Conservation (phyloP, 78 protist genomes). For the Dictyostelium firmibasis region DNA sequence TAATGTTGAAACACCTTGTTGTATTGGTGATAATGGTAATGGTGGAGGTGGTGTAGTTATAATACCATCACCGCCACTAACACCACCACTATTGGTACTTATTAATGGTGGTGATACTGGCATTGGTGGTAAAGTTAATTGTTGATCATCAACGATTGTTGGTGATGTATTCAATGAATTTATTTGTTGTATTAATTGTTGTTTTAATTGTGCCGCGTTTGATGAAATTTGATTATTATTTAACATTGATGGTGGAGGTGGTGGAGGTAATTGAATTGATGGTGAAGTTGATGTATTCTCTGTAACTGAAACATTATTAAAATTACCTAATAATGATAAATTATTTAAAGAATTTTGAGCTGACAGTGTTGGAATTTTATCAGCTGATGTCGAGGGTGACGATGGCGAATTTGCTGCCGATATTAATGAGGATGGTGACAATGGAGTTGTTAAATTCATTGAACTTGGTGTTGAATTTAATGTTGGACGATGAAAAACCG, state of each 20-base stretch:
- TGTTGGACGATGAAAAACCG: conserved; percentile 70
- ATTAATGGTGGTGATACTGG: not conserved
- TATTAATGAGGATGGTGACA: not conserved
- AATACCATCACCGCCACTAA: not conserved
- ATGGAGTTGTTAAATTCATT: conserved; percentile 5
- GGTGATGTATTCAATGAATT: not conserved
- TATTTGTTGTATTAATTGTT: conserved; percentile 22
- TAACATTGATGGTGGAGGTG: conserved; percentile 7
- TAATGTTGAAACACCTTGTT: not conserved
- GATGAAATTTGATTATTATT: not conserved
- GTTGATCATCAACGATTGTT: not conserved
- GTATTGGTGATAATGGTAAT: not conserved
- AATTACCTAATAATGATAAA: not conserved
- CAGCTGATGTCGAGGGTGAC: not conserved
- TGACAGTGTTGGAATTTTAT: not conserved
- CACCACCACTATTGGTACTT: not conserved
- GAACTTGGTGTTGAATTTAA: conserved; percentile 8
- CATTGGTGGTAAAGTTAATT: conserved; percentile 11
- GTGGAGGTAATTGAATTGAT: not conserved
- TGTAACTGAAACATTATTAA: not conserved
- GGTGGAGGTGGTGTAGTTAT: not conserved
- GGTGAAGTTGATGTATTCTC: not conserved
- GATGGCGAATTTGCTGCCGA: not conserved
- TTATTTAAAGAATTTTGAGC: not conserved
- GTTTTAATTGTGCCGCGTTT: not conserved